Evolutionary conservation across 805 yeast species (phyloP), one percentile per base, ranked within the genome.

Genomic region (Candida andamanensis): DNA sequence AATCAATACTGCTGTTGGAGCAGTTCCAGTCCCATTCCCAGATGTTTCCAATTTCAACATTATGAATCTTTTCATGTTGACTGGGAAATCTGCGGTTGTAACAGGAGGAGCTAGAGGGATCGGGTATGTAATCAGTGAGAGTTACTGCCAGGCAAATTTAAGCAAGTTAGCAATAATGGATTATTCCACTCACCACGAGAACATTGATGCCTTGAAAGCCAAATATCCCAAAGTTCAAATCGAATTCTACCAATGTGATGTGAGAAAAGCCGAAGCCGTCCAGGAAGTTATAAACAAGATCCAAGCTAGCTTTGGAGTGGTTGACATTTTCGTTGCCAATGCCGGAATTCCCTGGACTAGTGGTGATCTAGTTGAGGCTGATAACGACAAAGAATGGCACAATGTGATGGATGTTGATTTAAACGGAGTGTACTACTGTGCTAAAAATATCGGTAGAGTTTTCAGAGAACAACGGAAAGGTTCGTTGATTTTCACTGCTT

Each of bases 401-500:
- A 76, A 75, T 44, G 76, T 86, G 35, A 70, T 85, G 51, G 74
- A 77, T 50, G 74, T 83, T 34, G 92, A 87, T 53, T 64, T 87
- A 40, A 79, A 83, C 52, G 86, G 92, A 8, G 83, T 81, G 27
- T 85, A 79, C 63, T 81, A 81, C 59, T 74, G 89, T 50, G 80
- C 95, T 39, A 80, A 81, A 62, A 63, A 71, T 32, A 73, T 79
- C 24, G 96, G 95, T 30, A 64, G 63, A 42, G 67, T 79, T 36
- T 87, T 87, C 70, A 74, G 75, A 55, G 62, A 72, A 47, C 86
- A 83, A 50, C 82, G 84, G 12, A 60, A 58, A 37, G 95, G 96
- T 19, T 80, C 94, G 1, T 67, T 87, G 46, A 76, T 86, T 45
- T 70, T 83, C 58, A 86, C 96, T 4, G 87, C 94, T 4, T 84